Percentiles rank a stretch among this genome's conserved stretches.
These are phyloP conservation scores for Metschnikowia chrysomelidarum DNA, from an alignment of 805 yeast genomes.

Conservation along the genomic window DNA sequence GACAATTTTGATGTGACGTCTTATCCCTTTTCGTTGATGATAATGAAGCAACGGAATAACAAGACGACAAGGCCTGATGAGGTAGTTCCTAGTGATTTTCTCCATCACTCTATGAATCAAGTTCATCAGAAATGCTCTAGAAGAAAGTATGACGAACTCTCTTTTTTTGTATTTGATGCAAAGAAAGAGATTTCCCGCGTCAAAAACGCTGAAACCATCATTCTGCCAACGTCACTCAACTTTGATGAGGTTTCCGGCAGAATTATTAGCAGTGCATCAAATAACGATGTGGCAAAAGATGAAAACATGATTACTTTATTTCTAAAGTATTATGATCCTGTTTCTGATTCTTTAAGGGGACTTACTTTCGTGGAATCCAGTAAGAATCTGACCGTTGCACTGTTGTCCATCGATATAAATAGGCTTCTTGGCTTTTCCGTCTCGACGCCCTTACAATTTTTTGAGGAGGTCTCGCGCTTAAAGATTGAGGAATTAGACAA, in stretches of 20 bases:
- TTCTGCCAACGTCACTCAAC: constrained; percentile 25
- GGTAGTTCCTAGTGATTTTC: constrained; percentile 26
- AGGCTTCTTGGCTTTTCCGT: constrained; percentile 39
- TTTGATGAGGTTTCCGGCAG: constrained; percentile 22
- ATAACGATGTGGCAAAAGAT: constrained; percentile 13
- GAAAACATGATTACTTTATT: constrained; percentile 37
- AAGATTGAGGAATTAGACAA: constrained; percentile 46
- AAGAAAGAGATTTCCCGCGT: constrained; percentile 36
- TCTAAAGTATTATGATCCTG: constrained; percentile 66
- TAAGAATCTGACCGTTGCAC: constrained; percentile 44
- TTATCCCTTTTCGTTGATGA: constrained; percentile 57
- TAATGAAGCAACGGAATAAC: constrained; percentile 65
- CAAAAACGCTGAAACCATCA: neutral
- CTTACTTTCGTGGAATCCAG: constrained; percentile 56
- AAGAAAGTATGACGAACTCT: constrained; percentile 48
- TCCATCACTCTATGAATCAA: constrained; percentile 47
- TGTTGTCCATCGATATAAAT: constrained; percentile 41
- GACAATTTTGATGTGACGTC: constrained; percentile 7
- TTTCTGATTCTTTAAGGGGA: constrained; percentile 56
- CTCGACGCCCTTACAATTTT: constrained; percentile 36
- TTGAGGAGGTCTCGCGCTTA: constrained; percentile 61
- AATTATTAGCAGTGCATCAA: constrained; percentile 5
- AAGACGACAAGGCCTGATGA: constrained; percentile 63
- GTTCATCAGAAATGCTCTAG: constrained; percentile 47
- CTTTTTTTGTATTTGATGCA: constrained; percentile 66